Evolutionary conservation across 352 stramenopile species (phyloP), one percentile per base, ranked within the genome.

Genomic region (Phytophthora citrophthora): DNA sequence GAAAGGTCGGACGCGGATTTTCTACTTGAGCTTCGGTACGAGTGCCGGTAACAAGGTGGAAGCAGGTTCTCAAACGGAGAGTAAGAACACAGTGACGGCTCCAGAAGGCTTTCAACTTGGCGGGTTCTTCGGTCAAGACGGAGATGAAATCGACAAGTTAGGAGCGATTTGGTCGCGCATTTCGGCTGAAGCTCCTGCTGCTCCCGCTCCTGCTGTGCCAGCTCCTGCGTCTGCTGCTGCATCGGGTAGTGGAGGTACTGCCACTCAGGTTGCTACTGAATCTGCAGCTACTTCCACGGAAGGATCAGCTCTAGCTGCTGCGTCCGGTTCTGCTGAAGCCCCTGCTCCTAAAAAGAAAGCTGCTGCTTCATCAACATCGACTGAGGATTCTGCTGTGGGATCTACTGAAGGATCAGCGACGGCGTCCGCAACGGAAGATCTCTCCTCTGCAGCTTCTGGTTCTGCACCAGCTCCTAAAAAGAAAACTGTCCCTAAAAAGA

Each of bases 81-180:
- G 24, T 11, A 70, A 60, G 32, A 46, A 56, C 23, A 63, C 49
- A 7, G 66, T 70, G 4, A 70, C 15, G 1, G 66, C 66, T 6
- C 66, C 66, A 1, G 44, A 70, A 11, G 66, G 66, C 2, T 74
- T 74, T 34, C 66, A 74, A 20, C 54, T 74, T 38, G 66, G 60
- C 11, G 66, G 66, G 0, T 70, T 74, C 23, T 62, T 62, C 16
- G 66, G 66, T n/a, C 66, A 38, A 18, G 60, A 59, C 27, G 54
- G 61, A 8, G 16, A 67, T 4, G 54, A 62, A 27, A 49, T 74
- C 26, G 54, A 74, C 39, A 57, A 47, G 31, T 46, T 74, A 26
- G 66, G 66, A 4, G 66, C 50, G 1, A 64, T 72, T 56, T 72
- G 64, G 64, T 61, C 64, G 15, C 46, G 64, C 2, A 69, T 65